phyloP scores from a whole-genome alignment of 306 rosid species.

The Crataegus laevigata region DNA sequence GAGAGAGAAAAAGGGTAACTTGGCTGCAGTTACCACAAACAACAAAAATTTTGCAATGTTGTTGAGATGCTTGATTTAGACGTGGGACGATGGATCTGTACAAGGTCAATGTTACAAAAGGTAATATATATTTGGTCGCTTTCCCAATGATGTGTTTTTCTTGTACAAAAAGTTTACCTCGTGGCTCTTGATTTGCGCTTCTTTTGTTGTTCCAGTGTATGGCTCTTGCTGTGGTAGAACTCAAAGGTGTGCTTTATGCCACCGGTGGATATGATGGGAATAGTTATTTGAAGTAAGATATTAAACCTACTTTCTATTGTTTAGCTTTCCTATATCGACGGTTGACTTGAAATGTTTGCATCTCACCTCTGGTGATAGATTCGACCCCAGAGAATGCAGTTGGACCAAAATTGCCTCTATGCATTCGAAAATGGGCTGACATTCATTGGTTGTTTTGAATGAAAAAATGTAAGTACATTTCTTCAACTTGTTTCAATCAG shows the following conservation, averaged over 20 bases:
- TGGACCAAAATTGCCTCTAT: constrained; percentile 54
- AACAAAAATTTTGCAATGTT: constrained; percentile 36
- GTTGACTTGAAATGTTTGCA: constrained; percentile 1
- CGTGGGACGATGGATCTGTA: constrained; percentile 50
- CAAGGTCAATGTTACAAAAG: constrained; percentile 50
- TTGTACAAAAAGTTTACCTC: neutral
- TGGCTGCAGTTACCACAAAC: constrained; percentile 40
- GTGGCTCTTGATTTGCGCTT: neutral
- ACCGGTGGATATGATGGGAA: constrained; percentile 55
- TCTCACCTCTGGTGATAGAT: constrained; percentile 68
- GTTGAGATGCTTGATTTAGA: constrained; percentile 64
- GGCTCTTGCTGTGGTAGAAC: constrained; percentile 30
- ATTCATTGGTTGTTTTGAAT: constrained; percentile 51
- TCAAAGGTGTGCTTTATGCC: constrained; percentile 40
- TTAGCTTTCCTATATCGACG: neutral
- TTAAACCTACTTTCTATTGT: neutral
- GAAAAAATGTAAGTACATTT: constrained; percentile 49
- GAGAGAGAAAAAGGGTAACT: constrained; percentile 60
- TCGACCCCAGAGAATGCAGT: constrained; percentile 76
- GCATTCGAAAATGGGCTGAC: constrained; percentile 38
- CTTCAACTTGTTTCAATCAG: neutral
- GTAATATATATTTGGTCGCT: constrained; percentile 21
- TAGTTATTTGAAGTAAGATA: constrained; percentile 49
- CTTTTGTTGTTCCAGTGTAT: neutral
- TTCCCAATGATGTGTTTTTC: neutral